Evolutionary conservation across 2,329 filamentous ascomycete species (phyloP).

Genomic region (Paecilomyces formosus): DNA sequence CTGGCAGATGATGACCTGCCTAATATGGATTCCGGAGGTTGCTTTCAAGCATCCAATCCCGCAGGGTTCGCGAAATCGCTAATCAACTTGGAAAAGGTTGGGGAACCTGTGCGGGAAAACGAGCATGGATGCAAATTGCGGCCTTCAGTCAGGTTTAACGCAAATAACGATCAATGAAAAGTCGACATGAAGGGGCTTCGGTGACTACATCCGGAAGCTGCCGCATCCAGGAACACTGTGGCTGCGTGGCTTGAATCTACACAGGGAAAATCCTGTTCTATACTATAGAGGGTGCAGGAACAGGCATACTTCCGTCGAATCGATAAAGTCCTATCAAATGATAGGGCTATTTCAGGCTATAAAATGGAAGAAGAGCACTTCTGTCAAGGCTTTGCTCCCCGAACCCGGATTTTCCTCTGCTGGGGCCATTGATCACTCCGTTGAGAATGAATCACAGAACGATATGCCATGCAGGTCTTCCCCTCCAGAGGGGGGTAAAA

Average conservation of each 20-base stretch:
- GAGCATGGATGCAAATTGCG: neutral
- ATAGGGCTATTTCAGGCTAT: neutral
- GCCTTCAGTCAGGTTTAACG: neutral
- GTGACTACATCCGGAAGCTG: neutral
- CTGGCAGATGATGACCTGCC: neutral
- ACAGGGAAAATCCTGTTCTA: neutral
- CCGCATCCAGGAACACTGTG: neutral
- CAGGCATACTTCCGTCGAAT: neutral
- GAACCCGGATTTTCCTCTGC: neutral
- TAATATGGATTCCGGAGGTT: neutral
- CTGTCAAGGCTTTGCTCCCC: neutral
- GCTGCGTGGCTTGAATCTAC: neutral
- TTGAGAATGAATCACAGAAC: neutral
- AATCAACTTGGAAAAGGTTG: too few species aligned
- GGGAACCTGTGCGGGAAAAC: too few species aligned
- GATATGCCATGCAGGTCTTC: neutral
- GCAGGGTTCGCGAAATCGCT: too few species aligned
- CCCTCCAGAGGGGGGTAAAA: neutral
- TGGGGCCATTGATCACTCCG: neutral
- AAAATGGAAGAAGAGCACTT: neutral
- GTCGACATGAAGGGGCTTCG: neutral
- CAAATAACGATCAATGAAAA: neutral
- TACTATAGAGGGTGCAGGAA: neutral
- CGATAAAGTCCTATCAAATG: neutral
- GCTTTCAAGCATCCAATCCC: too few species aligned